Percentiles rank a stretch among this genome's conserved stretches.
phyloP scores from a whole-genome alignment of 2,329 filamentous ascomycete species.

The Talaromyces sp. region DNA sequence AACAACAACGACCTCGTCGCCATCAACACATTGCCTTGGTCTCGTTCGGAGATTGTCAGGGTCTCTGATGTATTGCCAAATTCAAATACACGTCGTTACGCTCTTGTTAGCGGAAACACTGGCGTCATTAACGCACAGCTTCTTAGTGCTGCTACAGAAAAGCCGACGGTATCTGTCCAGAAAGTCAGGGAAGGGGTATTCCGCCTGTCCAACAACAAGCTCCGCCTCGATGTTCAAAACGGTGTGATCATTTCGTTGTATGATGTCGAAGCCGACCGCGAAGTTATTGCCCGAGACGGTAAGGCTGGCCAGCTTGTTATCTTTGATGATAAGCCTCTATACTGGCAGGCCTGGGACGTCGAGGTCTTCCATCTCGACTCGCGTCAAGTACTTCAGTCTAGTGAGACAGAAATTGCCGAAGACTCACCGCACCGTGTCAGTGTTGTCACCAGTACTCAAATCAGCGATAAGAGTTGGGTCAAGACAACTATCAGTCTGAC shows the following conservation, averaged over 20 bases:
- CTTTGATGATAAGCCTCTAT: conserved; percentile 94
- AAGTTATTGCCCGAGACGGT: conserved; percentile 65
- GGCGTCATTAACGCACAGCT: conserved; percentile 36
- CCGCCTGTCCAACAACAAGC: conserved; percentile 71
- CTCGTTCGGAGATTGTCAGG: conserved; percentile 66
- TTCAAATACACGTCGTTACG: conserved; percentile 28
- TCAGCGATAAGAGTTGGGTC: conserved; percentile 80
- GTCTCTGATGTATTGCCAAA: conserved; percentile 42
- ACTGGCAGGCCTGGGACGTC: conserved; percentile 98
- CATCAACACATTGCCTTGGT: conserved; percentile 85
- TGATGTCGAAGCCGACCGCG: conserved; percentile 66
- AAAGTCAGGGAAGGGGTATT: conserved; percentile 59
- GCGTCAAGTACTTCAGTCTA: conserved; percentile 66
- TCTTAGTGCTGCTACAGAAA: conserved; percentile 18
- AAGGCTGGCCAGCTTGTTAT: conserved; percentile 90
- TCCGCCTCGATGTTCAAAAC: conserved; percentile 65
- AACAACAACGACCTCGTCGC: conserved; percentile 50
- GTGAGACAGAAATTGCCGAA: conserved; percentile 66
- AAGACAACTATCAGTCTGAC: conserved; percentile 79
- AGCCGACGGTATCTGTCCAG: conserved; percentile 40
- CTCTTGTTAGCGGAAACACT: conserved; percentile 42
- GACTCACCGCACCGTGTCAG: conserved; percentile 70
- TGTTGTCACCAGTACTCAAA: conserved; percentile 75
- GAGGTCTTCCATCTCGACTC: conserved; percentile 93
- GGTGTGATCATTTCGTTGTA: conserved; percentile 81